Evolutionary conservation across 768 basidiomycete genomes (phyloP).

Genomic region (Tylopilus balloui): DNA sequence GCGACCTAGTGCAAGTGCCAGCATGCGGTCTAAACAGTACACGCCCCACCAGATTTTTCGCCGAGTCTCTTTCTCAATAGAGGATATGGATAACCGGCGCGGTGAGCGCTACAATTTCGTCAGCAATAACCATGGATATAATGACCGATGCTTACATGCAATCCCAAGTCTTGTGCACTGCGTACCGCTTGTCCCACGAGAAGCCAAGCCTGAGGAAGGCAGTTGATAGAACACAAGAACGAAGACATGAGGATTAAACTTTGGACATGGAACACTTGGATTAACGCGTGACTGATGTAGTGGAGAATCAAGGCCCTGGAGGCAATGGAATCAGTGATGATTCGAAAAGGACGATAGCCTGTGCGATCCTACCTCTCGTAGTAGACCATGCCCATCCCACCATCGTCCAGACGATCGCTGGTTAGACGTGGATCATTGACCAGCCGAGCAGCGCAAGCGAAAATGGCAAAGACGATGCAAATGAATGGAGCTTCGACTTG

Average conservation of each 20-base stretch:
- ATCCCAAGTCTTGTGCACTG: slow-evolving; percentile 84
- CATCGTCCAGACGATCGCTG: slow-evolving; percentile 61
- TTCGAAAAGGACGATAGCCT: background rate
- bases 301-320: slow-evolving; percentile 81
- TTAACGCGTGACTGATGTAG: slow-evolving; percentile 86
- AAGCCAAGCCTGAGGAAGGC: slow-evolving; percentile 92
- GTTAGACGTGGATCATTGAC: slow-evolving; percentile 68
- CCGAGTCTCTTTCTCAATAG: slow-evolving; percentile 84
- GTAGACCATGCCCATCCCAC: slow-evolving; percentile 85
- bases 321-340: background rate
- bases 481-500: slow-evolving; percentile 71
- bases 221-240: slow-evolving; percentile 89
- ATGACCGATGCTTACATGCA: slow-evolving; percentile 64
- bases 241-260: slow-evolving; percentile 86
- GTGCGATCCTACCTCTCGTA: slow-evolving; percentile 67
- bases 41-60: slow-evolving; percentile 95
- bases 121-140: slow-evolving; percentile 10
- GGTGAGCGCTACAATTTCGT: slow-evolving; percentile 64
- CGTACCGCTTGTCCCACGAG: slow-evolving; percentile 87
- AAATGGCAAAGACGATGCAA: slow-evolving; percentile 80
- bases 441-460: slow-evolving; percentile 81
- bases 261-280: slow-evolving; percentile 83
- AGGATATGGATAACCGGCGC: slow-evolving; percentile 59
- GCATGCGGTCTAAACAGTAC: slow-evolving; percentile 87
- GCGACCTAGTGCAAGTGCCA: slow-evolving; percentile 83